Conservation (phyloP, 345 rosid species). For the Toxicodendron radicans region DNA sequence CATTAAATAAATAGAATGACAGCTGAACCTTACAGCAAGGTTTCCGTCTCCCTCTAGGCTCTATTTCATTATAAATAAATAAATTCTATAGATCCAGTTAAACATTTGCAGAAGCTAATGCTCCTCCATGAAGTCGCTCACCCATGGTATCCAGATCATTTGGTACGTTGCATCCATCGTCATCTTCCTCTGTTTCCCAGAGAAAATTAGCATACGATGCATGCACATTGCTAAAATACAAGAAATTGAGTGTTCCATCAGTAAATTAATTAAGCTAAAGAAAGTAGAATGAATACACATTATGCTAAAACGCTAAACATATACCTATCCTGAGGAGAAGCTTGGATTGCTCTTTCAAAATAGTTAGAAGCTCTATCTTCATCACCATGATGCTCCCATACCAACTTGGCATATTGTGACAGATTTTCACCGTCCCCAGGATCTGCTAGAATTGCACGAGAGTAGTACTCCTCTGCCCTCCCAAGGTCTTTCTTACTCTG, state of each 20-base stretch:
- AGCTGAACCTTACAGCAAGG: neutral
- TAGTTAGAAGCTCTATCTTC: slow-evolving; percentile 42
- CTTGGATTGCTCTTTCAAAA: slow-evolving; percentile 51
- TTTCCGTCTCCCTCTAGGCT: neutral
- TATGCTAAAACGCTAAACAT: neutral
- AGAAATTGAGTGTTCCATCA: neutral
- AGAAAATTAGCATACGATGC: slow-evolving; percentile 67
- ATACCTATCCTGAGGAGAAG: slow-evolving; percentile 53
- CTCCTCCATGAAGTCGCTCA: slow-evolving; percentile 13
- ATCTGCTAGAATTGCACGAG: slow-evolving; percentile 53
- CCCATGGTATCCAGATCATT: neutral
- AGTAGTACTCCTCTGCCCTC: slow-evolving; percentile 53
- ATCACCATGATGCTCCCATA: slow-evolving; percentile 50
- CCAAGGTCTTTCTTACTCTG: slow-evolving; percentile 46
- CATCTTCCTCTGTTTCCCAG: slow-evolving; percentile 55
- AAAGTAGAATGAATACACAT: too few relatives aligned
- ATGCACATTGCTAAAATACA: slow-evolving; percentile 51
- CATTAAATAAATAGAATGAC: neutral
- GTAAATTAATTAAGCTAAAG: too few relatives aligned
- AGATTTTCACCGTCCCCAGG: slow-evolving; percentile 55
- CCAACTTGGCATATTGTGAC: slow-evolving; percentile 47
- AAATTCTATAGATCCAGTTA: neutral
- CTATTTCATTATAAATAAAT: neutral
- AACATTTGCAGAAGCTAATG: slow-evolving; percentile 17
- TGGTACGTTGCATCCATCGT: slow-evolving; percentile 19